phyloP scores from a whole-genome alignment of 768 basidiomycete species.

The Phallus indusiatus region DNA sequence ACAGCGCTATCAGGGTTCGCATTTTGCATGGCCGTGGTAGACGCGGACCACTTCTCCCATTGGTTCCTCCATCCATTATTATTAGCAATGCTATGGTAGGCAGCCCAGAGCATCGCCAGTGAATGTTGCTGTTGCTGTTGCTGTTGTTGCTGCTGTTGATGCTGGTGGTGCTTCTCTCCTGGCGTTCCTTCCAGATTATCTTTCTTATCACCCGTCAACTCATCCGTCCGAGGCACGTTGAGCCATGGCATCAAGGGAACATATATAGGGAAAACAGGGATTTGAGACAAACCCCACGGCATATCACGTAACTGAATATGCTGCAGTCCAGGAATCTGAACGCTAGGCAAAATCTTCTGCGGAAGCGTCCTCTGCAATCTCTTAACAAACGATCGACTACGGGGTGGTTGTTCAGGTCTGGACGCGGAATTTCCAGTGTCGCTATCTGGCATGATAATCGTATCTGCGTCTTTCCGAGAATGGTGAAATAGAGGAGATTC shows the following conservation, averaged over 20 bases:
- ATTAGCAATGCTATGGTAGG: slow-evolving; percentile 27
- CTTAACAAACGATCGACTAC: slow-evolving; percentile 46
- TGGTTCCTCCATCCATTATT: slow-evolving; percentile 47
- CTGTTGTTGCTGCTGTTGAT: slow-evolving; percentile 4
- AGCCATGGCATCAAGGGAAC: slow-evolving; percentile 44
- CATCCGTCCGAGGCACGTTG: not conserved
- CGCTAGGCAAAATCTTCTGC: slow-evolving; percentile 45
- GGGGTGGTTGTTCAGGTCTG: slow-evolving; percentile 27
- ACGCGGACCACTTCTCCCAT: slow-evolving; percentile 67
- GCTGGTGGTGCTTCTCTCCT: slow-evolving; percentile 20
- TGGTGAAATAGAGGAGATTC: not conserved
- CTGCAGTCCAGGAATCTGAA: slow-evolving; percentile 46
- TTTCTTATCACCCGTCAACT: slow-evolving; percentile 46
- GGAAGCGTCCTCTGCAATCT: slow-evolving; percentile 69
- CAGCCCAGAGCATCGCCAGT: slow-evolving; percentile 36
- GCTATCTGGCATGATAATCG: slow-evolving; percentile 1
- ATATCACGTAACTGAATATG: slow-evolving; percentile 42
- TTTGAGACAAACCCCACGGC: slow-evolving; percentile 44
- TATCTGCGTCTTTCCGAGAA: not conserved
- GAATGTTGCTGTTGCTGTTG: slow-evolving; percentile 23
- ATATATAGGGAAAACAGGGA: slow-evolving; percentile 72
- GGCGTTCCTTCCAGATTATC: slow-evolving; percentile 24
- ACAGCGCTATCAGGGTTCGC: not conserved
- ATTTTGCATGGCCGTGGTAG: slow-evolving; percentile 29
- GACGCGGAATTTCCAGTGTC: slow-evolving; percentile 1